Evolutionary conservation across 2,329 filamentous ascomycete species (phyloP).

Genomic region (Calonectria crousiana): DNA sequence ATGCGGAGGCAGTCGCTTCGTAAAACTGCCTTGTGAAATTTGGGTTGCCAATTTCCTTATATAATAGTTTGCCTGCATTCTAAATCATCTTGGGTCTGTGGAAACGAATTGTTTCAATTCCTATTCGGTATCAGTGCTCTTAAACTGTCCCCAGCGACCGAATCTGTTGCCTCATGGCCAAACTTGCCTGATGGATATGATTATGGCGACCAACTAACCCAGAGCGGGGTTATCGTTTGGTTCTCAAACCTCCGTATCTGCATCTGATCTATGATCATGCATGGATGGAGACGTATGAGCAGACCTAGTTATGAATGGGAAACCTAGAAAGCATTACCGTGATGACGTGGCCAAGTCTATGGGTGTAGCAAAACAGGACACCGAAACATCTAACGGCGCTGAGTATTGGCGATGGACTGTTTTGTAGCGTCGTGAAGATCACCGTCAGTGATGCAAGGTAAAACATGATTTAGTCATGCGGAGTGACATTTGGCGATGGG

Average conservation of each 20-base stretch:
- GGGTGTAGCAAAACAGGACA: neutral
- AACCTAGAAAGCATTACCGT: neutral
- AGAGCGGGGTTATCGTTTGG: neutral
- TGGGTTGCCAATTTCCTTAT: no score
- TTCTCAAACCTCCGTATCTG: neutral
- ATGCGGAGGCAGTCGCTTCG: no score
- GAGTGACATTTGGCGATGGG: neutral
- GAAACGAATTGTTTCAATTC: no score
- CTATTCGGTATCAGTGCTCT: no score
- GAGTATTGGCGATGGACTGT: neutral
- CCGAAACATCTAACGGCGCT: neutral
- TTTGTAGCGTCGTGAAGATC: neutral
- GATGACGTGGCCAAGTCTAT: neutral
- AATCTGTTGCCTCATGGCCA: no score
- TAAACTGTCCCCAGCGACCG: no score
- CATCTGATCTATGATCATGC: neutral
- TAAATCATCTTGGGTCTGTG: no score
- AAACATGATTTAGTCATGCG: neutral
- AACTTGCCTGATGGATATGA: no score
- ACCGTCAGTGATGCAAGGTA: neutral
- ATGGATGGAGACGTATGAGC: neutral
- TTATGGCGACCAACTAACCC: no score
- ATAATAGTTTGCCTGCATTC: no score
- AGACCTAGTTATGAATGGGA: neutral
- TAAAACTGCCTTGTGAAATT: no score